These are phyloP conservation scores for Diplogelasinospora grovesii DNA, from an alignment of 495 filamentous ascomycete species.

Conservation along the genomic window DNA sequence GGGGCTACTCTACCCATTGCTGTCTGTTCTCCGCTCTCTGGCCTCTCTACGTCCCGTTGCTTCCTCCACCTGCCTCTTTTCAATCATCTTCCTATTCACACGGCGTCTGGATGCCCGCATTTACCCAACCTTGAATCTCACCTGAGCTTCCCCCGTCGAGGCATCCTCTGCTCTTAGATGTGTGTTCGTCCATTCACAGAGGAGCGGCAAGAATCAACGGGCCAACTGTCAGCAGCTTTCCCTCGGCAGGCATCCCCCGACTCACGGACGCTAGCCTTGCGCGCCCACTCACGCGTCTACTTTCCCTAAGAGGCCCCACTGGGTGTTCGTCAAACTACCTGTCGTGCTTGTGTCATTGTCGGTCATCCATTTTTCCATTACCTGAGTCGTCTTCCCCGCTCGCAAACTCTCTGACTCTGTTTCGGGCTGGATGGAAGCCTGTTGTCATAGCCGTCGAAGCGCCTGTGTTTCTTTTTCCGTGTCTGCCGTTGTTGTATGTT, in stretches of 20 bases:
- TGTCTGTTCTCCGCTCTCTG: slow-evolving; percentile 20
- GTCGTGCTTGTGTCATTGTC: slow-evolving; percentile 19
- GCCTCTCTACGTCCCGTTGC: slow-evolving; percentile 7
- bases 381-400: slow-evolving; percentile 4
- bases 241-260: neutral
- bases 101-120: slow-evolving; percentile 16
- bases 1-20: slow-evolving; percentile 2
- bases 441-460: neutral
- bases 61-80: slow-evolving; percentile 9
- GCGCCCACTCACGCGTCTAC: slow-evolving; percentile 9
- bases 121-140: slow-evolving; percentile 17
- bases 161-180: too few species aligned
- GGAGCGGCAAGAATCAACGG: neutral
- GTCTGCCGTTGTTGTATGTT: neutral
- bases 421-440: neutral
- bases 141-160: too few species aligned
- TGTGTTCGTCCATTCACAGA: too few species aligned
- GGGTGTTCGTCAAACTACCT: slow-evolving; percentile 11
- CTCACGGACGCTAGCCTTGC: neutral
- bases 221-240: neutral
- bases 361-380: slow-evolving; percentile 5
- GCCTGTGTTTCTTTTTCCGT: neutral
- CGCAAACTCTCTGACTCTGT: neutral
- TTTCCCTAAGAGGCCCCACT: too few species aligned
- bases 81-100: slow-evolving; percentile 8